phyloP scores from a whole-genome alignment of 352 stramenopile genomes.

The Elongisporangium anandrum region DNA sequence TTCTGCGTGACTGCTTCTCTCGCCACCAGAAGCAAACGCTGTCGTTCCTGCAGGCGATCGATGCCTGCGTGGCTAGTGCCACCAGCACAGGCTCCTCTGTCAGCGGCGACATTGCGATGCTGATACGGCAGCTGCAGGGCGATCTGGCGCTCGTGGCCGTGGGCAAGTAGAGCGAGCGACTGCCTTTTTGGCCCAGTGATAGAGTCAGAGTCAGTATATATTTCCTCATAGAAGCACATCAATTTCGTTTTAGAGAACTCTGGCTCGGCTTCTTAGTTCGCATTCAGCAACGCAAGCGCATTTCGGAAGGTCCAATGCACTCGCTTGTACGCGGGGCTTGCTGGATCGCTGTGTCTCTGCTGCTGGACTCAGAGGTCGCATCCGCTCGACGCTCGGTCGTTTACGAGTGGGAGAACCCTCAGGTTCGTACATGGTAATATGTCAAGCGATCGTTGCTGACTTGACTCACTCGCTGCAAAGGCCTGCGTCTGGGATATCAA shows the following conservation, averaged over 20 bases:
- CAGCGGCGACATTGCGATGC: slow-evolving; percentile 30
- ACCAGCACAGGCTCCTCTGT: slow-evolving; percentile 9
- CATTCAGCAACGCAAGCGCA: no score
- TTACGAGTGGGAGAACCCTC: slow-evolving; percentile 22
- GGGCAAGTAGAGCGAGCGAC: slow-evolving; percentile 13
- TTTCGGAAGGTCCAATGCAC: no score
- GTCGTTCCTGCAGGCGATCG: slow-evolving; percentile 18
- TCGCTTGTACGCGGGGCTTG: not conserved
- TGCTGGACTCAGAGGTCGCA: not conserved
- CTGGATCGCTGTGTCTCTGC: not conserved
- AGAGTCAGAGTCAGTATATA: slow-evolving; percentile 3
- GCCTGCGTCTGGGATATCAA: slow-evolving; percentile 58
- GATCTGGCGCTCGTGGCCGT: slow-evolving; percentile 55
- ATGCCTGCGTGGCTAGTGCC: slow-evolving; percentile 5
- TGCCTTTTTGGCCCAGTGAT: no score
- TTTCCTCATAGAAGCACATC: slow-evolving; percentile 1
- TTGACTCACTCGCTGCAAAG: no score
- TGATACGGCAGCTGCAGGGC: slow-evolving; percentile 50
- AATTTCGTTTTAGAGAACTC: no score
- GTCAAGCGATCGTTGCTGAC: no score
- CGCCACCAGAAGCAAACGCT: slow-evolving; percentile 26
- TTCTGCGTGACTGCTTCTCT: slow-evolving; percentile 28
- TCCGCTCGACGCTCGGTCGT: slow-evolving; percentile 5
- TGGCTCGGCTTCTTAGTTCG: slow-evolving; percentile 12
- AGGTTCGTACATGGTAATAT: no score